Conservation (phyloP, 2,329 filamentous ascomycete genomes). For the Lasiodiplodia sp. region DNA sequence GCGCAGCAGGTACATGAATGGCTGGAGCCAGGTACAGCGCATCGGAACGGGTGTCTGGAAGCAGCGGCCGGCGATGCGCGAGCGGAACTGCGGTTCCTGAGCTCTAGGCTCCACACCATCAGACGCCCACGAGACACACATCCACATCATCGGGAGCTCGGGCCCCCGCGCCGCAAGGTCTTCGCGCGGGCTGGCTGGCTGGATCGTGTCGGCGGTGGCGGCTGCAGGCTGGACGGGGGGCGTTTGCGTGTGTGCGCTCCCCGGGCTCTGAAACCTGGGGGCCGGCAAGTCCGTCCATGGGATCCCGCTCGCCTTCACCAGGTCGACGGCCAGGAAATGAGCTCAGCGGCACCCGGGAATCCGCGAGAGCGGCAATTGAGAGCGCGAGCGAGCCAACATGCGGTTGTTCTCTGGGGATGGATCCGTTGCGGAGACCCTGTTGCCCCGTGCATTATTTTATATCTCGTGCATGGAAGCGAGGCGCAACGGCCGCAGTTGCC, state of each 20-base stretch:
- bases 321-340: neutral
- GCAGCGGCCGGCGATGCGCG: neutral
- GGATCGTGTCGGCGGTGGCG: neutral
- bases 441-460: slow-evolving; percentile 7
- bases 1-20: neutral
- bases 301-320: neutral
- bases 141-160: neutral
- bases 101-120: neutral
- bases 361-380: neutral
- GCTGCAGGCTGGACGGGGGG: neutral
- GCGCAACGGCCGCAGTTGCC: slow-evolving; percentile 25
- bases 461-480: slow-evolving; percentile 29
- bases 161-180: neutral
- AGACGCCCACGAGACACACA: slow-evolving; percentile 19
- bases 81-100: neutral
- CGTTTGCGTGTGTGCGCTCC: neutral
- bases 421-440: neutral
- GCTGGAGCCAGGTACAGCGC: neutral
- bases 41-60: neutral
- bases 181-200: neutral
- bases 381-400: neutral
- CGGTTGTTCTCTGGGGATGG: neutral
- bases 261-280: slow-evolving; percentile 25
- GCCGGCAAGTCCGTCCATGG: neutral
- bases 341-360: neutral